Percentiles rank a stretch among this genome's conserved stretches.
Conservation (phyloP, 2,329 filamentous ascomycete genomes). For the Fusarium fujikuroi region DNA sequence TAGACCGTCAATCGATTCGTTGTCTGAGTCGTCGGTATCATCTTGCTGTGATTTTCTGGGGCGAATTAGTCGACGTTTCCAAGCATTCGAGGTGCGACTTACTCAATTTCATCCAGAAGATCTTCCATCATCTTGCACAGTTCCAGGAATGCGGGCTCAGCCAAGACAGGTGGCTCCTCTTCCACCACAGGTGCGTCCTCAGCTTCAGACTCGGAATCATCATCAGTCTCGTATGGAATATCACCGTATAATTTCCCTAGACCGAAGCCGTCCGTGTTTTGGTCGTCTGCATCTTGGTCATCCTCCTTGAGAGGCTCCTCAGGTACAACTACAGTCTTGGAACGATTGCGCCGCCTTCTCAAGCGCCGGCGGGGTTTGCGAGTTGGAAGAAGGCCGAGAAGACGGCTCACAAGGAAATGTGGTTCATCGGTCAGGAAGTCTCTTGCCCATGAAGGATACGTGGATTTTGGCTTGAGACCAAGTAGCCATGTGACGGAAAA, state of each 20-base stretch:
- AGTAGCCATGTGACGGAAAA: slow-evolving; percentile 47
- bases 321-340: slow-evolving; percentile 23
- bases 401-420: slow-evolving; percentile 45
- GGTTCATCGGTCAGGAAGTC: slow-evolving; percentile 43
- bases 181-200: slow-evolving; percentile 30
- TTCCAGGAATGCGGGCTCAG: slow-evolving; percentile 43
- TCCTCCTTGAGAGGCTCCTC: slow-evolving; percentile 15
- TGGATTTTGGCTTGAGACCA: slow-evolving; percentile 42
- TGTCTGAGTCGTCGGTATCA: slow-evolving; percentile 39
- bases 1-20: slow-evolving; percentile 45
- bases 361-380: slow-evolving; percentile 31
- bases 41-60: slow-evolving; percentile 29
- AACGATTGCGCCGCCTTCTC: slow-evolving; percentile 37
- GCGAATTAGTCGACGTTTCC: slow-evolving; percentile 5
- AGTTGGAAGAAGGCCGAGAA: slow-evolving; percentile 44
- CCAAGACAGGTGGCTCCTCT: slow-evolving; percentile 39
- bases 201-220: slow-evolving; percentile 37
- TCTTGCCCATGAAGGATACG: slow-evolving; percentile 41
- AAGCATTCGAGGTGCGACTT: slow-evolving; percentile 3
- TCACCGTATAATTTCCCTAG: slow-evolving; percentile 42
- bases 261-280: slow-evolving; percentile 31
- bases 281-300: slow-evolving; percentile 19
- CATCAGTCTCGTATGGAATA: slow-evolving; percentile 32
- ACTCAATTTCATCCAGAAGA: slow-evolving; percentile 48
- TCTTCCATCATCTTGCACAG: slow-evolving; percentile 44